These are phyloP conservation scores for Kurtzmaniella quercitrusa DNA, from an alignment of 1,139 yeast genomes.

Conservation along the genomic window DNA sequence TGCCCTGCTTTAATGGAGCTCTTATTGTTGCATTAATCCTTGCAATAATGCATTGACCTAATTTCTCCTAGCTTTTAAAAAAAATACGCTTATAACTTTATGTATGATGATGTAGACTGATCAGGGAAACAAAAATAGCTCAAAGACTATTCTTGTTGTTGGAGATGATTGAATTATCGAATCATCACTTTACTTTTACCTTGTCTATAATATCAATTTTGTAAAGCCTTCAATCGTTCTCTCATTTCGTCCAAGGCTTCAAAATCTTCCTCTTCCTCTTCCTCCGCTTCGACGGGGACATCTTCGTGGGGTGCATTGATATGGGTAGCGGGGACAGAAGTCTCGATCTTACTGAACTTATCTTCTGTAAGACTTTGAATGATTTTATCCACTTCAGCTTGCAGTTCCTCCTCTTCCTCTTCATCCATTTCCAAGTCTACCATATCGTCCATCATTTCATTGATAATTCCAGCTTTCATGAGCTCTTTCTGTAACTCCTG, in stretches of 20 bases:
- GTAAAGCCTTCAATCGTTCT: constrained; percentile 80
- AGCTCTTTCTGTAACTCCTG: constrained; percentile 83
- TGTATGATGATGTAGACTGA: too few species aligned
- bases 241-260: constrained; percentile 81
- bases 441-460: constrained; percentile 93
- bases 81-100: too few species aligned
- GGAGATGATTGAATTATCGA: too few species aligned
- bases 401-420: constrained; percentile 65
- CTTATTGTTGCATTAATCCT: neutral
- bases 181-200: too few species aligned
- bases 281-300: constrained; percentile 12
- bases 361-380: constrained; percentile 42
- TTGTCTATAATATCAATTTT: constrained; percentile 37
- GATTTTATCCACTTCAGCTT: constrained; percentile 59
- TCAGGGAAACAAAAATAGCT: too few species aligned
- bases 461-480: constrained; percentile 87
- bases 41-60: neutral
- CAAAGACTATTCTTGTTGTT: too few species aligned
- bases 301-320: constrained; percentile 21
- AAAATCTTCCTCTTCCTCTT: constrained; percentile 55
- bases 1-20: neutral
- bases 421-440: constrained; percentile 65
- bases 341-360: constrained; percentile 37
- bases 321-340: constrained; percentile 38
- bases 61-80: too few species aligned